A percentile compares a stretch with the other conserved stretches of the same genome.
phyloP scores from a whole-genome alignment of 805 yeast species.

The Saturnispora besseyi region DNA sequence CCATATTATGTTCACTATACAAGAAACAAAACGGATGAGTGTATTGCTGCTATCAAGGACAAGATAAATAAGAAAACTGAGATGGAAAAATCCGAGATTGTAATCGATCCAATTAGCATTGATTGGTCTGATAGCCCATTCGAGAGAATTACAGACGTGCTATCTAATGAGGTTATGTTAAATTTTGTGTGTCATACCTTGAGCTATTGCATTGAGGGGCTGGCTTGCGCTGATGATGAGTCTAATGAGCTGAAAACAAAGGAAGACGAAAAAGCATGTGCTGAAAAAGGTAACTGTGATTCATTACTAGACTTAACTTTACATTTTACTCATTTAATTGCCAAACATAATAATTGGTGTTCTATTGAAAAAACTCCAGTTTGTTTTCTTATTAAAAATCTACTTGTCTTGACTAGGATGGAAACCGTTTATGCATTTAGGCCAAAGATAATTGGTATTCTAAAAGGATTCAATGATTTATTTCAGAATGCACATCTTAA shows the following conservation, averaged over 20 bases:
- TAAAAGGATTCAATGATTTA: constrained; percentile 1
- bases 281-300: constrained; percentile 33
- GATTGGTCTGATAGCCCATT: constrained; percentile 33
- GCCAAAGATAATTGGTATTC: constrained; percentile 2
- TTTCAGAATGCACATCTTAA: constrained; percentile 1
- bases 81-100: constrained; percentile 36
- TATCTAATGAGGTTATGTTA: constrained; percentile 45
- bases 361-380: constrained; percentile 4
- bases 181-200: constrained; percentile 44
- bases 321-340: constrained; percentile 60
- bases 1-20: constrained; percentile 77
- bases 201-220: constrained; percentile 25
- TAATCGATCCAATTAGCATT: constrained; percentile 45
- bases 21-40: constrained; percentile 76
- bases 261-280: not conserved
- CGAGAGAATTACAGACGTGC: constrained; percentile 38
- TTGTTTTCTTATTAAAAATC: constrained; percentile 1
- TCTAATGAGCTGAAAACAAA: not conserved
- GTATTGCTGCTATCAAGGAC: constrained; percentile 53
- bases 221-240: not conserved
- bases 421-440: constrained; percentile 5
- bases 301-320: constrained; percentile 48
- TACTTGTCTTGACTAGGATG: constrained; percentile 1
- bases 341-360: constrained; percentile 8
- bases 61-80: constrained; percentile 29